Base-by-base conservation (phyloP, 345 rosid genomes). In the Camelina laxa region DNA sequence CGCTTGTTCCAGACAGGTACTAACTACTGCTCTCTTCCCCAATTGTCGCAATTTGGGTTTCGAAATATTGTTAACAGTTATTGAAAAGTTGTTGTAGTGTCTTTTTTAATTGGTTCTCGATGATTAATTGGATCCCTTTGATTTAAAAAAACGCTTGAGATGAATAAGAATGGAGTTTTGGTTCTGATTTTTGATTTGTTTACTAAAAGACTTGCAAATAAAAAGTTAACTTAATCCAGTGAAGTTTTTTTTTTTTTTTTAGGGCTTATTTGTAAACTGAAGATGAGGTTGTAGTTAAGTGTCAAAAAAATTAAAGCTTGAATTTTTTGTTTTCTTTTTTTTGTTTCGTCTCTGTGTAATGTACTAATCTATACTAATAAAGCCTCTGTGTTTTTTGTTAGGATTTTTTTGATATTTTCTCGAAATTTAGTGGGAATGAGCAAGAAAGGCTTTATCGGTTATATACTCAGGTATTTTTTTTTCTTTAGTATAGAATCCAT, bases 341-440 rank as follows among this genome's bases (percentile, higher is more conserved):
- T 8, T 2, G 20, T 65, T 64, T 30, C 12, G 9, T 60, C 5
- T 56, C 48, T 55, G 51, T 31, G 30, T 27, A 4, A 45, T 47
- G 56, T 27, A 21, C 16, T 53, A 60, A 9, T 20, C n/a, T n/a
- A n/a, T 21, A 42, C 30, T 21, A 14, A 59, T n/a, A 48, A 27
- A n/a, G 7, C 10, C 10, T 73, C 0, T 39, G 14, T 39, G 14
- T 39, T 9, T 24, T 68, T 9, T 1, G 2, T 10, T 38, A 88
- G 93, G 90, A 86, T 14, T 84, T 88, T 60, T 24, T 60, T 47
- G 81, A 80, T 30, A 86, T 81, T 50, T 88, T 88, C 68, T 79
- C 86, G 5, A 72, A 67, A n/a, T 91, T 88, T 66, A 81, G 75
- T 76, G 50, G 12, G 8, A 59, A 68, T 22, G 86, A 90, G 80